These are phyloP conservation scores for Lachnellula willkommii DNA, from an alignment of 2,329 filamentous ascomycete species.

Conservation along the genomic window DNA sequence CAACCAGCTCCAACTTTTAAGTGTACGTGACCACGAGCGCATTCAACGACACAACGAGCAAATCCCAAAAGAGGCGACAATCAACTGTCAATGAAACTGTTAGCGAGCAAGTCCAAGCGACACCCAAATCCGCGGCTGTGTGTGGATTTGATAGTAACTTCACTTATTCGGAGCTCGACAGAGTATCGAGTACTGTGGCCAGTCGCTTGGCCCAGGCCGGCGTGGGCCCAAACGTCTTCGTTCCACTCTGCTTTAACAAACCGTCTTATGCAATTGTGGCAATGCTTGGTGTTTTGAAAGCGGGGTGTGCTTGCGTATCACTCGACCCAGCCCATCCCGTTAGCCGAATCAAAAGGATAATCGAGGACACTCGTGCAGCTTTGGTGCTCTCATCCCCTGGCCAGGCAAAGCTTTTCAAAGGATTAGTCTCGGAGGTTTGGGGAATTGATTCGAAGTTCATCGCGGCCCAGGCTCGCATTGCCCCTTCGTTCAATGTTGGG, in stretches of 20 bases:
- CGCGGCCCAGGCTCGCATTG: not conserved
- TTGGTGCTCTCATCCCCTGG: not conserved
- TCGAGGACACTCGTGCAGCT: not conserved
- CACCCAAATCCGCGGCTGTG: not conserved
- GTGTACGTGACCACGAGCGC: not conserved
- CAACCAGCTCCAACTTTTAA: not conserved
- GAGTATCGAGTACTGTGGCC: not conserved
- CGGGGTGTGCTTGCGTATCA: conserved; percentile 8
- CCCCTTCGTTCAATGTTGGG: not conserved
- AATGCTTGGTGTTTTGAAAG: conserved; percentile 21
- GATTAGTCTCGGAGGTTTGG: not conserved
- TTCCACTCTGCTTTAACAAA: conserved; percentile 22
- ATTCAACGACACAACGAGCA: not conserved
- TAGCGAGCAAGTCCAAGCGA: not conserved
- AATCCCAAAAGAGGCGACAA: not conserved
- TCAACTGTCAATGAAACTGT: not conserved
- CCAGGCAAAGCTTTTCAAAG: not conserved
- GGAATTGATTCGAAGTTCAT: not conserved
- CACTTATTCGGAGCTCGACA: not conserved
- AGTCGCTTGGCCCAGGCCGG: not conserved
- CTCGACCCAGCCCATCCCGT: not conserved
- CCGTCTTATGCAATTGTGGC: conserved; percentile 17
- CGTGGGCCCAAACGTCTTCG: conserved; percentile 2
- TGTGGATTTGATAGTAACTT: no score
- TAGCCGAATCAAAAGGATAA: not conserved